Evolutionary conservation across 495 filamentous ascomycete genomes (phyloP), one percentile per base, ranked within the genome.

Genomic region (Pseudevernia furfuracea): DNA sequence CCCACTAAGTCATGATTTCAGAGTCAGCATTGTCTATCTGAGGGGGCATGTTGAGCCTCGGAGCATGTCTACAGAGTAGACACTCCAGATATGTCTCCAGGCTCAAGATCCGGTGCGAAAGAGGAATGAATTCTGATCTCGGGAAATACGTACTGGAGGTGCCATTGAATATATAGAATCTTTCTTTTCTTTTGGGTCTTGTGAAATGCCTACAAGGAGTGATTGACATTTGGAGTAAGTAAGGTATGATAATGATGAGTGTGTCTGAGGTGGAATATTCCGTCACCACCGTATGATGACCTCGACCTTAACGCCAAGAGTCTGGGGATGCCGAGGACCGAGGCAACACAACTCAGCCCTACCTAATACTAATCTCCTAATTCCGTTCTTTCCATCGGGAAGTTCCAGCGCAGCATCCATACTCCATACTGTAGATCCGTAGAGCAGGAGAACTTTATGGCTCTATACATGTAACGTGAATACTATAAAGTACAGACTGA

Each of bases 1-100:
- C 86, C 86, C 85, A 88, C 46, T 52, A 52, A 23, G 19, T 25
- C 15, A 4, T 25, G 3, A 15, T 28, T 25, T 12, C 10, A 14
- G 4, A 15, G 7, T 73, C 14, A 52, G 46, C 10, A 17, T 14
- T 52, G 25, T 6, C 11, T 14, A 28, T 52, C 4, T 12, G 78
- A 75, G 59, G 85, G 85, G 25, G 8, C 5, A 52, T 28, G 11
- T 28, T 15, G 23, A 52, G 25, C 46, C 9, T 28, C 12, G 60
- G 76, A 43, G 57, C 23, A 52, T 1, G 25, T 52, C 25, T 52
- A 30, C 11, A 28, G 46, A 5, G 23, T 14, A 52, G 23, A 12
- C 23, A 52, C 8, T 30, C 46, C 1, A 28, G 11, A 52, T 1
- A 52, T 28, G 46, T 30, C 46, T 52, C 23, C 2, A 28, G 10